These are phyloP conservation scores for Aspergillus hancockii DNA, from an alignment of 495 filamentous ascomycete species.

Conservation along the genomic window DNA sequence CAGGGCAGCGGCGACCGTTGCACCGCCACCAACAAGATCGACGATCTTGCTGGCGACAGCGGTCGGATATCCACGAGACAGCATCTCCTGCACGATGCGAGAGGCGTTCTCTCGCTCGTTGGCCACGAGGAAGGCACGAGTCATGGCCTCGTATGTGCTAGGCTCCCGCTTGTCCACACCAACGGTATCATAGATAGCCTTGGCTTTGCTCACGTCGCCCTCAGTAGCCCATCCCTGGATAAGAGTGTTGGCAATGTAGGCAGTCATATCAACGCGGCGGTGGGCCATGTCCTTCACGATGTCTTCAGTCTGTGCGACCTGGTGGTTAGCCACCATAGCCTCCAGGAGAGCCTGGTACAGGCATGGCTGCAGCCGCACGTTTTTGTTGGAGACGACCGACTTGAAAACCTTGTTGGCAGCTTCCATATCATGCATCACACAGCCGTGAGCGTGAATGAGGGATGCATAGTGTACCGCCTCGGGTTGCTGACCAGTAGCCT, in stretches of 20 bases:
- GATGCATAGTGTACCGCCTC: conserved; percentile 96
- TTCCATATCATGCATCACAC: conserved; percentile 85
- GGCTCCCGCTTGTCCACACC: conserved; percentile 79
- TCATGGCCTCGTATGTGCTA: conserved; percentile 99
- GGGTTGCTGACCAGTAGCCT: conserved; percentile 67
- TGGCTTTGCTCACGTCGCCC: conserved; percentile 76
- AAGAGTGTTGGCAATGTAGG: conserved; percentile 98
- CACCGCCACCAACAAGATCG: conserved; percentile 72
- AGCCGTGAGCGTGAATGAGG: conserved; percentile 93
- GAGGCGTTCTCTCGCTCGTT: conserved; percentile 76
- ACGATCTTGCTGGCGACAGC: conserved; percentile 90
- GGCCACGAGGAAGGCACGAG: conserved; percentile 81
- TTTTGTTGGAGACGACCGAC: conserved; percentile 63
- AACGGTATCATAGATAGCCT: conserved; percentile 75
- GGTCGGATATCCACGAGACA: conserved; percentile 82
- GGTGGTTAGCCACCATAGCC: conserved; percentile 92
- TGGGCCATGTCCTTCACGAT: conserved; percentile 72
- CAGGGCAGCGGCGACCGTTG: conserved; percentile 27
- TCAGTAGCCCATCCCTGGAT: conserved; percentile 95
- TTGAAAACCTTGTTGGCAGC: conserved; percentile 83
- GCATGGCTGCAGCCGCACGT: conserved; percentile 72
- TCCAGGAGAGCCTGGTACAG: conserved; percentile 96
- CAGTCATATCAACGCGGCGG: conserved; percentile 78
- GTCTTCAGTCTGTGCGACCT: conserved; percentile 71
- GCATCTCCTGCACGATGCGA: conserved; percentile 83